Base-by-base conservation (phyloP, 129 eudicot genomes). In the Flaveria trinervia region DNA sequence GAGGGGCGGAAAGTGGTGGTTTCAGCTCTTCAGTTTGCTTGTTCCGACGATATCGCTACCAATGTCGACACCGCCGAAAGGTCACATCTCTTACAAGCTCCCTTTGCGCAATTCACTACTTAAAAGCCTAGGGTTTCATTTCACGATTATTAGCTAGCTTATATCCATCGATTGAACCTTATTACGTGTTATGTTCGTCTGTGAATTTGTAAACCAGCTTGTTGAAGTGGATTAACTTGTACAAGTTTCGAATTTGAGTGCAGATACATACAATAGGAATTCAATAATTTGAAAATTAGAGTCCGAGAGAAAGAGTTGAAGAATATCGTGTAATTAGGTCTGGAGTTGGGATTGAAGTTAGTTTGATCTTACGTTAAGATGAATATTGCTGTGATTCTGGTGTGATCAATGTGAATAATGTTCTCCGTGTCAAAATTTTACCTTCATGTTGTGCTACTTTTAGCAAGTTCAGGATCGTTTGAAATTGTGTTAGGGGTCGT, bases 21-120 rank as follows among this genome's bases (percentile, higher is more conserved):
- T 56, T 82, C 97, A 8, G 97, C 99, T 75, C 86, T 91, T 11
- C 96, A 95, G 73, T 91, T 95, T 75, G 95, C 91, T 73, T 95
- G 99, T 80, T 74, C 94, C 77, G 99, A 95, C 44, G 97, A 88
- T 67, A 74, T 89, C 65, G 25, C 91, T 70, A 78, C 89, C 69
- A 91, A 89, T 77, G 86, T 89, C 69, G 65, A 61, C 48, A 85
- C 94, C 36, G 99, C 99, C 36, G 99, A 88, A 80, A 85, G 97
- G 99, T 93, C 14, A 20, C 46, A 60, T 61, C 79, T 15, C 11
- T 46, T 9, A 4, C 28, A 26, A 26, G 28, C 60, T 68, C 9
- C 12, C 48, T 65, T 30, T 59, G 41, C 59, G 41, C 45, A 26
- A 22, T 70, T 70, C 50, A 15, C 61, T 48, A 71, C 72, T 12